Evolutionary conservation across 306 rosid species (phyloP), one percentile per base, ranked within the genome.

Genomic region (Acmispon strigosus): DNA sequence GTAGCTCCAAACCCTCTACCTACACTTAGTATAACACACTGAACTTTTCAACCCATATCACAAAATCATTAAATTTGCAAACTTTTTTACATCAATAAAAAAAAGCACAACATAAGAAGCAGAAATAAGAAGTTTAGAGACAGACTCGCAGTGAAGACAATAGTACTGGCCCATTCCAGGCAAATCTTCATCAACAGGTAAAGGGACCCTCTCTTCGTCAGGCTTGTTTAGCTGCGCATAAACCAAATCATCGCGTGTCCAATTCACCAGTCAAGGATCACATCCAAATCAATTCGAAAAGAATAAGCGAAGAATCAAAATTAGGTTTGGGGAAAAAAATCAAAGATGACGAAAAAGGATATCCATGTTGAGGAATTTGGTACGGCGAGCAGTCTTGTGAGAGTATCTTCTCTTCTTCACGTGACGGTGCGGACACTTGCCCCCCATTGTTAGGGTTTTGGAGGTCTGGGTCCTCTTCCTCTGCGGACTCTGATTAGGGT

Each of bases 111-210:
- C 36, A 20, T 17, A 17, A 50, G 2, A 22, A 37, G 5, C 7
- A 19, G 6, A 1, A 24, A 18, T 6, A 3, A 9, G 6, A n/a
- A 62, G 29, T 6, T 7, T 32, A 68, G 47, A 63, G n/a, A 55
- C 88, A 50, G 57, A 93, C 97, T 90, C 97, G 96, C 96, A 93
- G 82, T 90, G 92, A 14, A 86, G 62, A 56, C 96, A 93, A 73
- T 90, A 90, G 77, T 83, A 80, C 72, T 94, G 99, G 29, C 99
- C 99, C 99, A 94, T 84, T 47, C 99, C 99, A 16, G 96, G 95
- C 52, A 91, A 85, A 45, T 94, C 99, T 82, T 91, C 96, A 63
- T 94, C 96, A 0, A 84, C 4, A n/a, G 97, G 90, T 65, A 90
- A 82, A 15, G 82, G 57, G 12, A 41, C 48, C 55, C 10, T 81